phyloP scores from a whole-genome alignment of 2,329 filamentous ascomycete species.

The Penicillium verrucosum region DNA sequence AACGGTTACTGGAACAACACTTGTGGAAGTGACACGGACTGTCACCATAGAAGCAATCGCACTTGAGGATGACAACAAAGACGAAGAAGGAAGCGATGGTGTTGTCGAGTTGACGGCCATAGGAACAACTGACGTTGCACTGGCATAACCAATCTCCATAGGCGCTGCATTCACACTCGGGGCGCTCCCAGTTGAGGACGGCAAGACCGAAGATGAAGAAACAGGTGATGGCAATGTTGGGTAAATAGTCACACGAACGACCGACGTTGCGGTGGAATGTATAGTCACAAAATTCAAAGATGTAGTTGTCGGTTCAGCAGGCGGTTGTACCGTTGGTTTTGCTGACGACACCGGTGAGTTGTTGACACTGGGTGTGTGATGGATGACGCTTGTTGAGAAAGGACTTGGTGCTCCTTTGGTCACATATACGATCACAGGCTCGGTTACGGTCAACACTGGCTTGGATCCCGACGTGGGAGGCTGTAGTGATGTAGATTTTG shows the following conservation, averaged over 20 bases:
- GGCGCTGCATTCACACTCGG: neutral
- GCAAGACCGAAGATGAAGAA: neutral
- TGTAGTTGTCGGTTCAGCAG: neutral
- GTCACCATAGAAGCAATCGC: neutral
- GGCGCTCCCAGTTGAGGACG: neutral
- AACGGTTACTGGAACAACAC: neutral
- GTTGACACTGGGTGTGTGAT: neutral
- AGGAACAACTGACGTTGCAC: neutral
- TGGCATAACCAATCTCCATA: neutral
- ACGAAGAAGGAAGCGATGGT: neutral
- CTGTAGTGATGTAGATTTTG: neutral
- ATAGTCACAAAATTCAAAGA: neutral
- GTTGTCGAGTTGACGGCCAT: neutral
- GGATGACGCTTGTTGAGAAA: neutral
- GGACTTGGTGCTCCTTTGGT: neutral
- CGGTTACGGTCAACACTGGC: neutral
- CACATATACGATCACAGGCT: slow-evolving; percentile 6
- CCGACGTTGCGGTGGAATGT: neutral
- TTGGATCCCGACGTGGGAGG: neutral
- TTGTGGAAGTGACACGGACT: neutral
- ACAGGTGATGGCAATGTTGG: neutral
- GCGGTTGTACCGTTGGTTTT: neutral
- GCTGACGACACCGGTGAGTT: neutral
- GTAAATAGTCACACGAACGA: neutral
- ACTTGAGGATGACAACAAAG: neutral